Percentiles rank a stretch among this genome's conserved stretches.
Conservation (phyloP, 805 yeast genomes). For the Lachancea dasiensis region DNA sequence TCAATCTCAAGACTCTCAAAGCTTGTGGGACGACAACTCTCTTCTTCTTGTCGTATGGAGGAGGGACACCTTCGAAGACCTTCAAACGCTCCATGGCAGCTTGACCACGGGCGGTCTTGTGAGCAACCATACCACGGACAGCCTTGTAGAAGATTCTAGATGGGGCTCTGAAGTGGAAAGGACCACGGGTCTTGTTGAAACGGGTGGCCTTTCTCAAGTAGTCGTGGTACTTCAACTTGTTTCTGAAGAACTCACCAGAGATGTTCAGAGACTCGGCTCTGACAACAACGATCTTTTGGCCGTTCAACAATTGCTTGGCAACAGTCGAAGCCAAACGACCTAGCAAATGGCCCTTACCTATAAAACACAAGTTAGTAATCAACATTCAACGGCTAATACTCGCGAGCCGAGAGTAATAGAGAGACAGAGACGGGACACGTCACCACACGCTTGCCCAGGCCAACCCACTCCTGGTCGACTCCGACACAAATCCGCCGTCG, state of each 20-base stretch:
- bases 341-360: slow-evolving; percentile 96
- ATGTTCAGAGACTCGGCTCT: slow-evolving; percentile 98
- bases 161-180: slow-evolving; percentile 99
- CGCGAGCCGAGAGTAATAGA: too few relatives aligned
- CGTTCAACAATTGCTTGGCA: slow-evolving; percentile 97
- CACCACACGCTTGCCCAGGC: too few relatives aligned
- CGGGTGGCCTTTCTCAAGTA: slow-evolving; percentile 99
- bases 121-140: slow-evolving; percentile 98
- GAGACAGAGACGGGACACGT: too few relatives aligned
- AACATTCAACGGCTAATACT: too few relatives aligned
- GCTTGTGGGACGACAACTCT: slow-evolving; percentile 99
- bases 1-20: slow-evolving; percentile 96
- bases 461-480: too few relatives aligned
- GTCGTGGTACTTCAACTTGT: slow-evolving; percentile 99
- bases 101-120: slow-evolving; percentile 99
- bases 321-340: slow-evolving; percentile 99
- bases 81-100: slow-evolving; percentile 99
- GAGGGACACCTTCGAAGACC: slow-evolving; percentile 99
- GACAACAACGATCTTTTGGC: slow-evolving; percentile 96
- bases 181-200: slow-evolving; percentile 98
- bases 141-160: slow-evolving; percentile 99
- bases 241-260: slow-evolving; percentile 99
- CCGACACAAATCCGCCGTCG: too few relatives aligned
- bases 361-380: slow-evolving; percentile 15
- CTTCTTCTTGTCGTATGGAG: slow-evolving; percentile 99